Base-by-base conservation (phyloP, 1,284 basidiomycete species). In the Schizopora paradoxa region DNA sequence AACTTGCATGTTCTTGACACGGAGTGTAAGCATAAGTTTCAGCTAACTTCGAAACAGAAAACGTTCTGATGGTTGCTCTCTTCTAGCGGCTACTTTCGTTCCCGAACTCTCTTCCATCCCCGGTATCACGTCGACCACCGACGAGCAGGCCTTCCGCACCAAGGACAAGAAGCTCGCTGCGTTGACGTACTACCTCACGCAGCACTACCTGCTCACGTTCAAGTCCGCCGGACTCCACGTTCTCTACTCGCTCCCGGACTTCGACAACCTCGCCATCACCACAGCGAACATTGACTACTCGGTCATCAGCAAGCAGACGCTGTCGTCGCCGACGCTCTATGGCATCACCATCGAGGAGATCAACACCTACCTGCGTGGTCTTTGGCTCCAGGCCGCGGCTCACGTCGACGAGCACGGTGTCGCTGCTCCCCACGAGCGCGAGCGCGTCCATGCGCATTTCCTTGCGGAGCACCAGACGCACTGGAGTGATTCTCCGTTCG, bases 331-430 rank as follows among this genome's bases (percentile, higher is more conserved):
- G 27, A 55, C 55, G 8, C 48, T 66, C 25, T 51, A 55, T 44
- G 60, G 59, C 39, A 46, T 63, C 27, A 34, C 53, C 29, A 51
- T 62, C 25, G 51, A 60, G 26, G 55, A 62, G 41, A 58, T 66
- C 54, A 65, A 66, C 52, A 49, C 45, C 10, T 59, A 59, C 52
- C 56, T 66, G 34, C 54, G 56, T 6, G 55, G 56, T 1, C 35
- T 57, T 16, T 66, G 64, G 64, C 57, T 61, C 39, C 60, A 63
- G 40, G 58, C 61, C 8, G 57, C 58, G 5, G 56, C 61, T 49
- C 52, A 58, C 28, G 54, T 56, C 4, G 45, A 51, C 23, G 55
- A 49, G 26, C 33, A 35, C 14, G 43, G 37, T 11, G n/a, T n/a
- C n/a, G n/a, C n/a, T n/a, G n/a, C n/a, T n/a, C n/a, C n/a, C n/a